Percentiles rank a stretch among this genome's conserved stretches.
Conservation (phyloP, 768 basidiomycete genomes). For the Daedalea quercina region DNA sequence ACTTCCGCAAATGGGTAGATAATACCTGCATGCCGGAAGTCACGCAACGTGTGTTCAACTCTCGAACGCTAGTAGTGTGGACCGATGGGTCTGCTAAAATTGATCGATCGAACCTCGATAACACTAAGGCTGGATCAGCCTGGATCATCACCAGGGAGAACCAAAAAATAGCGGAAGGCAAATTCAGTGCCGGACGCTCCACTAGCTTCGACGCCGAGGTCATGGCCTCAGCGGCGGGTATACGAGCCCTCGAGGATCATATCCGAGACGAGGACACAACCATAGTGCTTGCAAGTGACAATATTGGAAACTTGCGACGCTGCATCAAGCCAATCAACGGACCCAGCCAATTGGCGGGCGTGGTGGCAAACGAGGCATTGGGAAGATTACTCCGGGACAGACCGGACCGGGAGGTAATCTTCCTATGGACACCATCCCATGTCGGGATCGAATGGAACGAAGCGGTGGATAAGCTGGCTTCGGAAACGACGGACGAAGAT, state of each 20-base stretch:
- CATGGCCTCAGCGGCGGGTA: background rate
- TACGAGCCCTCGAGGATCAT: background rate
- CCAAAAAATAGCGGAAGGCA: background rate
- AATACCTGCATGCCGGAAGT: background rate
- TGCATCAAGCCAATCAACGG: background rate
- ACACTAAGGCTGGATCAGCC: background rate
- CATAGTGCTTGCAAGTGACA: background rate
- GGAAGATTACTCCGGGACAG: background rate
- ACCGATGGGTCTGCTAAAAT: background rate
- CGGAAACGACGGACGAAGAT: background rate
- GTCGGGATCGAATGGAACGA: background rate
- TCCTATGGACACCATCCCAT: background rate
- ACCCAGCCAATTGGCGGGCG: background rate
- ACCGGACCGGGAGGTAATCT: background rate
- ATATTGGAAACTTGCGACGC: background rate
- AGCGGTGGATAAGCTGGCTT: background rate
- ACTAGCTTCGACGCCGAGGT: background rate
- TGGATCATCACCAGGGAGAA: background rate
- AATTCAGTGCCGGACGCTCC: background rate
- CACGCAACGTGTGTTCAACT: background rate
- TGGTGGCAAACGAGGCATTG: background rate
- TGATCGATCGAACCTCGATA: background rate
- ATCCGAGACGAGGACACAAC: background rate
- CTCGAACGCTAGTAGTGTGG: background rate
- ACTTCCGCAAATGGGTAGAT: background rate